Percentiles rank a stretch among this genome's conserved stretches.
phyloP scores from a whole-genome alignment of 805 yeast species.

The Monosporozyma servazzii region DNA sequence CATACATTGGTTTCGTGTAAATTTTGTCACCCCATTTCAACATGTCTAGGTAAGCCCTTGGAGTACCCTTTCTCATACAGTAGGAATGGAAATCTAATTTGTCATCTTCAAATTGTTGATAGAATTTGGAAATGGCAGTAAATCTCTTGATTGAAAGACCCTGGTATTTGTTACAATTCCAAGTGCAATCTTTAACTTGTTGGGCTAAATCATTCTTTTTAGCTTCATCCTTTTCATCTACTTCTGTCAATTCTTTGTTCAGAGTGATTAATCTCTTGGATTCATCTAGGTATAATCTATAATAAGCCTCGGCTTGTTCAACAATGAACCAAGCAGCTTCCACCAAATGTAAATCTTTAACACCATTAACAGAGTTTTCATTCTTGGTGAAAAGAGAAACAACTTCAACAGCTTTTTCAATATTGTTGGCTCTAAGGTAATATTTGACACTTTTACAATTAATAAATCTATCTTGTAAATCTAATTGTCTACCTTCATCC shows the following conservation, averaged over 20 bases:
- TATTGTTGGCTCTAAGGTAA: slow-evolving; percentile 60
- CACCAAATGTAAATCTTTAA: slow-evolving; percentile 77
- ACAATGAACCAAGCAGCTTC: slow-evolving; percentile 85
- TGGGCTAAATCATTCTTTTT: slow-evolving; percentile 19
- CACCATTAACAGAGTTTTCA: slow-evolving; percentile 72
- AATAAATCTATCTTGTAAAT: slow-evolving; percentile 84
- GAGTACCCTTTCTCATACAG: slow-evolving; percentile 84
- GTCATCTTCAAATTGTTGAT: slow-evolving; percentile 64
- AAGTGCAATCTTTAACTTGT: slow-evolving; percentile 33
- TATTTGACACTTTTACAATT: slow-evolving; percentile 85
- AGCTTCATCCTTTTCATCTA: slow-evolving; percentile 14
- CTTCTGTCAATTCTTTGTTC: slow-evolving; percentile 6
- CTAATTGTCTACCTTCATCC: slow-evolving; percentile 64
- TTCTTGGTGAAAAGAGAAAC: slow-evolving; percentile 80
- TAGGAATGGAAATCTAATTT: slow-evolving; percentile 93
- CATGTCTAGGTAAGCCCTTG: slow-evolving; percentile 71
- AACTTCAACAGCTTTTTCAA: slow-evolving; percentile 64
- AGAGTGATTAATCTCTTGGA: slow-evolving; percentile 11
- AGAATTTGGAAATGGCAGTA: slow-evolving; percentile 54
- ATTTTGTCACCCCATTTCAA: slow-evolving; percentile 74
- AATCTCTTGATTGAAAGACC: slow-evolving; percentile 80
- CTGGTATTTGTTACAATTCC: slow-evolving; percentile 37
- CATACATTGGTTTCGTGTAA: slow-evolving; percentile 59
- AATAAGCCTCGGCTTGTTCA: slow-evolving; percentile 78
- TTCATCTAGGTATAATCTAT: slow-evolving; percentile 42